phyloP scores from a whole-genome alignment of 2,329 filamentous ascomycete species.

The Alternaria dauci region DNA sequence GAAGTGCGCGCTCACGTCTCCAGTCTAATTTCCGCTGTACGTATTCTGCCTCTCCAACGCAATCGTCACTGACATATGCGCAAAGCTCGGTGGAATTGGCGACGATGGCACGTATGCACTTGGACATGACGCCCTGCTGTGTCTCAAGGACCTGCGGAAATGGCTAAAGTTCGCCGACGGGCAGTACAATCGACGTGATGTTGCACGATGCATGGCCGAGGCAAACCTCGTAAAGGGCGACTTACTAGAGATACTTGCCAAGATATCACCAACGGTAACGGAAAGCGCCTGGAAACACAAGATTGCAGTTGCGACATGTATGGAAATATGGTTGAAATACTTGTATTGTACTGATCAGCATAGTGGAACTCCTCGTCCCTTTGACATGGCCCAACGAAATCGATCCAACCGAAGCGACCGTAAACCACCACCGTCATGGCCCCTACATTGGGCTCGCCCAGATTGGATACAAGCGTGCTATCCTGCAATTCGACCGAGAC shows the following conservation, averaged over 20 bases:
- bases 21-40: slow-evolving; percentile 89
- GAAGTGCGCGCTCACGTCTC: slow-evolving; percentile 93
- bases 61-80: slow-evolving; percentile 21
- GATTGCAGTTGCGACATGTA: slow-evolving; percentile 79
- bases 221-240: slow-evolving; percentile 92
- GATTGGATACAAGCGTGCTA: slow-evolving; percentile 85
- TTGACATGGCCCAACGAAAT: slow-evolving; percentile 93
- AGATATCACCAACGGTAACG: slow-evolving; percentile 73
- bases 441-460: slow-evolving; percentile 90
- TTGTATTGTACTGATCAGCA: slow-evolving; percentile 25
- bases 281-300: slow-evolving; percentile 79
- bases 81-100: slow-evolving; percentile 83
- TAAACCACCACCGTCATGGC: slow-evolving; percentile 91
- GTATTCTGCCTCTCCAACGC: slow-evolving; percentile 41
- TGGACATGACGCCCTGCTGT: slow-evolving; percentile 91
- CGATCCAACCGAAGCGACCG: slow-evolving; percentile 80
- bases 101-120: slow-evolving; percentile 85
- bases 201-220: slow-evolving; percentile 89
- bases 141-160: slow-evolving; percentile 89
- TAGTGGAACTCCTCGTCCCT: slow-evolving; percentile 86
- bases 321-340: slow-evolving; percentile 16
- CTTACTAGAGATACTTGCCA: slow-evolving; percentile 84
- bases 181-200: slow-evolving; percentile 91
- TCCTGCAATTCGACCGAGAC: slow-evolving; percentile 82
- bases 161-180: slow-evolving; percentile 97